Percentiles rank a stretch among this genome's conserved stretches.
These are phyloP conservation scores for Diaporthe sp. DNA, from an alignment of 2,329 filamentous ascomycete species.

Conservation along the genomic window DNA sequence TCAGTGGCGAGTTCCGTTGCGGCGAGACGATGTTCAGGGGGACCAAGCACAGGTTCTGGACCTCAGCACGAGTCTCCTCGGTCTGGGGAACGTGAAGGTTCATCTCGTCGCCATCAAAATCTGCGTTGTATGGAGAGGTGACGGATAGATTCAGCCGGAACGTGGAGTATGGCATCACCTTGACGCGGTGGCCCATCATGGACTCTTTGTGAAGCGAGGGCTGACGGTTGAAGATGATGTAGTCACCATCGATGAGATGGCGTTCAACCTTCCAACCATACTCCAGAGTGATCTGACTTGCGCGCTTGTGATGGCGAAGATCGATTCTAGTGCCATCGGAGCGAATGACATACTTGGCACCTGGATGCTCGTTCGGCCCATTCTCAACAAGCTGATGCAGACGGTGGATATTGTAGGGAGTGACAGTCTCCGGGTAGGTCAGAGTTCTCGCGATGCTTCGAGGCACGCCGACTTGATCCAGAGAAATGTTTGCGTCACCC, in stretches of 20 bases:
- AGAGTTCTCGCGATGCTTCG: slow-evolving; percentile 92
- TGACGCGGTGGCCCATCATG: slow-evolving; percentile 99
- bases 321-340: slow-evolving; percentile 95
- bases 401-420: slow-evolving; percentile 96
- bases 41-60: slow-evolving; percentile 96
- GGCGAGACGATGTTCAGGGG: slow-evolving; percentile 98
- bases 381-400: slow-evolving; percentile 91
- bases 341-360: slow-evolving; percentile 96
- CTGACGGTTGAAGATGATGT: slow-evolving; percentile 99
- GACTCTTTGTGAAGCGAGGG: slow-evolving; percentile 99
- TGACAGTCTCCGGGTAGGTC: slow-evolving; percentile 97
- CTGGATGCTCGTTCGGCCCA: slow-evolving; percentile 94
- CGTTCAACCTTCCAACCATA: slow-evolving; percentile 99
- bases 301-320: slow-evolving; percentile 91
- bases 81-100: slow-evolving; percentile 99
- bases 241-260: slow-evolving; percentile 95
- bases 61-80: slow-evolving; percentile 95
- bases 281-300: slow-evolving; percentile 87
- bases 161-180: slow-evolving; percentile 98
- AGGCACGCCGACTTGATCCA: slow-evolving; percentile 98
- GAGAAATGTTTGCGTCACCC: slow-evolving; percentile 94
- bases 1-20: slow-evolving; percentile 94
- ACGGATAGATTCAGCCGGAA: slow-evolving; percentile 98
- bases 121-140: slow-evolving; percentile 98
- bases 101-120: slow-evolving; percentile 99